phyloP scores from a whole-genome alignment of 352 stramenopile genomes.

The Globisporangium middletonii region DNA sequence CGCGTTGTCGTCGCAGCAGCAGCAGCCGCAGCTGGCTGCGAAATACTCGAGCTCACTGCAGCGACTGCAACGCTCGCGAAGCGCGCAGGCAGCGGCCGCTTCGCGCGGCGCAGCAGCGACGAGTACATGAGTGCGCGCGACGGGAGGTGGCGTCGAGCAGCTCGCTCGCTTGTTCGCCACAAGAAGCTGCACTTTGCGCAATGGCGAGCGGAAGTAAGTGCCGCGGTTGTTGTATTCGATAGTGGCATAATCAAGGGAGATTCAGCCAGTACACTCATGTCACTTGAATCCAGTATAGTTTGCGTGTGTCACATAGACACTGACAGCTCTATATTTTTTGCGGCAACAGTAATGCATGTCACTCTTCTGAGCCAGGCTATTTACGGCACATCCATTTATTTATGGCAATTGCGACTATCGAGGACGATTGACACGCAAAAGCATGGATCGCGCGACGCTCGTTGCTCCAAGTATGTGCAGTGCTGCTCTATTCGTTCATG shows the following conservation, averaged over 20 bases:
- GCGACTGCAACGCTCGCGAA: constrained; percentile 1
- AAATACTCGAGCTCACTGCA: neutral
- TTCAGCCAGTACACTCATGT: neutral
- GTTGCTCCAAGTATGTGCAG: neutral
- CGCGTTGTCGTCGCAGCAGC: constrained; percentile 1
- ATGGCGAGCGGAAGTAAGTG: neutral
- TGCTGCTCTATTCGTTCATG: no score
- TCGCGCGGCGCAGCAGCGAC: constrained; percentile 14
- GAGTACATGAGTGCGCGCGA: constrained; percentile 8
- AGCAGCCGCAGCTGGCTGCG: neutral
- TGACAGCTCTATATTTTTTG: neutral
- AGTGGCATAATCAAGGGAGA: neutral
- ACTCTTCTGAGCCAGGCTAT: no score
- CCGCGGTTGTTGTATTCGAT: neutral
- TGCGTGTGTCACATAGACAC: no score
- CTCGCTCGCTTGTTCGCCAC: no score
- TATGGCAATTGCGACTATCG: no score
- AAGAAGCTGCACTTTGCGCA: no score
- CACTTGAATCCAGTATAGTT: neutral
- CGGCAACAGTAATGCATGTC: neutral
- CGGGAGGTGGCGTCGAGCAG: neutral
- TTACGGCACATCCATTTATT: no score
- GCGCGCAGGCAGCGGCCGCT: constrained; percentile 5
- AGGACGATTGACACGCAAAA: no score
- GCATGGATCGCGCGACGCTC: neutral